These are phyloP conservation scores for Talaromyces sp. DNA, from an alignment of 2,329 filamentous ascomycete genomes.

Conservation along the genomic window DNA sequence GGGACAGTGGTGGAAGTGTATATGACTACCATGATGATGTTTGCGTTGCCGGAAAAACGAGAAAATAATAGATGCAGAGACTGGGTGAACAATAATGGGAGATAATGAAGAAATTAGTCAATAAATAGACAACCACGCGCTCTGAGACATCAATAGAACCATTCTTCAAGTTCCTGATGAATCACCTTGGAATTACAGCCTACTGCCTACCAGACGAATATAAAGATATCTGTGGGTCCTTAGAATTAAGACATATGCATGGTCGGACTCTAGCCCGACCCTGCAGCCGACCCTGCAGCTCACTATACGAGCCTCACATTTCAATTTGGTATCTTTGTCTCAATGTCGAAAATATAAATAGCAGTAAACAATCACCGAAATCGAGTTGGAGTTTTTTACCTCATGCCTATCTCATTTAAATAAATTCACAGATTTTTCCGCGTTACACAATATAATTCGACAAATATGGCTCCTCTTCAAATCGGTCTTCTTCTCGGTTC, in stretches of 20 bases:
- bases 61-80: not conserved
- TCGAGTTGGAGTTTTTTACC: not conserved
- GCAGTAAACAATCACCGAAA: not conserved
- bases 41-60: not conserved
- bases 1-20: slow-evolving; percentile 7
- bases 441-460: not conserved
- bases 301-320: not conserved
- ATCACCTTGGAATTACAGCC: not conserved
- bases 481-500: slow-evolving; percentile 5
- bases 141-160: not conserved
- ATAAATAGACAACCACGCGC: not conserved
- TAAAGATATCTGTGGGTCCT: not conserved
- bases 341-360: not conserved
- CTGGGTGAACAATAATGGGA: not conserved
- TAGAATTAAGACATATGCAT: not conserved
- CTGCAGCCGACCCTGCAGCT: slow-evolving; percentile 2
- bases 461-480: slow-evolving; percentile 4
- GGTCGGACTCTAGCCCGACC: not conserved
- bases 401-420: not conserved
- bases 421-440: not conserved
- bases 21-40: slow-evolving; percentile 4
- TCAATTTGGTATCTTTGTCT: not conserved
- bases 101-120: not conserved
- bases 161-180: not conserved
- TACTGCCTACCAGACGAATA: not conserved